These are phyloP conservation scores for Heliamphora pulchella DNA, from an alignment of 179 eudicot species.

Conservation along the genomic window DNA sequence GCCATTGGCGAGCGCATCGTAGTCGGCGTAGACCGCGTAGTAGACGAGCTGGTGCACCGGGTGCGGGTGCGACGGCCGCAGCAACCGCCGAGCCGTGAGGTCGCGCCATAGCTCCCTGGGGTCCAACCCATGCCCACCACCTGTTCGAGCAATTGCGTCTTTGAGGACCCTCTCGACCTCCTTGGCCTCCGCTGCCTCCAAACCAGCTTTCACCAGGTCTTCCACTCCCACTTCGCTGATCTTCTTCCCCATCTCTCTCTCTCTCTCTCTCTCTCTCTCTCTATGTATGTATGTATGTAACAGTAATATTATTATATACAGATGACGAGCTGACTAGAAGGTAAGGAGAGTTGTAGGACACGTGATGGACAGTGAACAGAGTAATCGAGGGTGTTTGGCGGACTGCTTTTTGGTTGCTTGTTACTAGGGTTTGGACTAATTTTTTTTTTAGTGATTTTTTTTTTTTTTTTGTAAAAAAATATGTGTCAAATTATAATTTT, in stretches of 20 bases:
- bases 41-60: conserved; percentile 65
- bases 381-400: too few species aligned
- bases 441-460: too few species aligned
- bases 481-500: too few species aligned
- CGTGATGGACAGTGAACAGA: too few species aligned
- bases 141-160: conserved; percentile 18
- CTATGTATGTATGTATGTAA: too few species aligned
- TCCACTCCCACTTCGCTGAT: conserved; percentile 34
- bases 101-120: conserved; percentile 56
- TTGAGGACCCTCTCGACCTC: conserved; percentile 24
- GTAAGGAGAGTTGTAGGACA: too few species aligned
- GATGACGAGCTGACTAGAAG: too few species aligned
- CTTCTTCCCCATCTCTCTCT: conserved; percentile 17
- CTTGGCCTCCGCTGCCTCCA: conserved; percentile 36
- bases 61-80: conserved; percentile 66
- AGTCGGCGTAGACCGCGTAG: conserved; percentile 52
- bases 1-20: conserved; percentile 48
- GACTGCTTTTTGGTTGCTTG: too few species aligned
- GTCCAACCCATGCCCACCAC: conserved; percentile 15
- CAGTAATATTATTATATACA: too few species aligned
- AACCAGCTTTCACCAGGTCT: conserved; percentile 40
- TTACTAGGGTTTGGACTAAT: too few species aligned
- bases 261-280: conserved; percentile 3
- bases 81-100: conserved; percentile 44
- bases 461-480: too few species aligned